These are phyloP conservation scores for Solanum sejunctum DNA, from an alignment of 257 asterid genomes.

Conservation along the genomic window DNA sequence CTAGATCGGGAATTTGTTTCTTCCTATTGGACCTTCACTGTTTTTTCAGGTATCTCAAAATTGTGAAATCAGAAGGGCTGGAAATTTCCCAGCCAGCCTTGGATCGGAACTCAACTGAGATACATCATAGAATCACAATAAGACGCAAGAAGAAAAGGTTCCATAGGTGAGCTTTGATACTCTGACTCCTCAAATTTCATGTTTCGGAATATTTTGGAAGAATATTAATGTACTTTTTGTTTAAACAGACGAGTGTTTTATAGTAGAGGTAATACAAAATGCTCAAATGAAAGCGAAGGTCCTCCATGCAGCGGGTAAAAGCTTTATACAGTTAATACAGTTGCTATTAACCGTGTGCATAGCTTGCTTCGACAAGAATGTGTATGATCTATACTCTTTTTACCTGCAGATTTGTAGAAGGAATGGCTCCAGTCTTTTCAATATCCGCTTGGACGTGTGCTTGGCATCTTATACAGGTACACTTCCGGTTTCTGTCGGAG, in stretches of 20 bases:
- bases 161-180: constrained; percentile 45
- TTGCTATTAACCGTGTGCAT: not conserved
- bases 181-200: not conserved
- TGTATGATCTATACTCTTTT: not conserved
- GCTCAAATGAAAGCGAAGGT: constrained; percentile 72
- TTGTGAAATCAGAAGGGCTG: constrained; percentile 72
- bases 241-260: constrained; percentile 78
- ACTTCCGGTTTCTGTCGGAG: not conserved
- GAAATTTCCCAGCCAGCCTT: constrained; percentile 98
- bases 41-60: constrained; percentile 51
- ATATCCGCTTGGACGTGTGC: constrained; percentile 94
- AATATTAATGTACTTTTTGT: not conserved
- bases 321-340: not conserved
- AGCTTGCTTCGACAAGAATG: not conserved
- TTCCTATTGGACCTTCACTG: not conserved
- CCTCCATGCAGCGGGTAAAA: constrained; percentile 92
- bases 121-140: constrained; percentile 88
- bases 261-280: constrained; percentile 61
- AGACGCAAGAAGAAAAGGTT: constrained; percentile 56
- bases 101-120: constrained; percentile 95
- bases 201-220: not conserved
- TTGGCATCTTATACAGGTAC: constrained; percentile 95
- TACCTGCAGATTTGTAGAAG: constrained; percentile 85
- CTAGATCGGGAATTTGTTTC: not conserved
- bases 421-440: constrained; percentile 99